These are phyloP conservation scores for Lolium multiflorum DNA, from an alignment of 176 grass and related monocot species.

Conservation along the genomic window DNA sequence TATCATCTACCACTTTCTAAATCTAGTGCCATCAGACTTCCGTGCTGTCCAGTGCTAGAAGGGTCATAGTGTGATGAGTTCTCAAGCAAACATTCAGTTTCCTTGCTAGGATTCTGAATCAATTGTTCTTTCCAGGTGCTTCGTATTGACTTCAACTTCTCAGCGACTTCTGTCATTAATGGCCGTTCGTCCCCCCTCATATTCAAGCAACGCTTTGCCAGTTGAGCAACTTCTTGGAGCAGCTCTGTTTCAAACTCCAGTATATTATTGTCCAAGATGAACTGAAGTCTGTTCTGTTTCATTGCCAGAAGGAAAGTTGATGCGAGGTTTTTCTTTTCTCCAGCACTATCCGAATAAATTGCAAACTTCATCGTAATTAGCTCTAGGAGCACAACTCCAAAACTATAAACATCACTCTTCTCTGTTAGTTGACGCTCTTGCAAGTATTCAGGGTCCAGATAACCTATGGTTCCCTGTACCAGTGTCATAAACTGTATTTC, in stretches of 20 bases:
- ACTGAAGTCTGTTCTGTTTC: conserved; percentile 38
- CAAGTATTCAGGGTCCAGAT: conserved; percentile 50
- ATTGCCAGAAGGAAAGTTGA: conserved; percentile 42
- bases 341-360: conserved; percentile 36
- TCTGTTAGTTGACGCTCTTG: conserved; percentile 46
- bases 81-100: conserved; percentile 43
- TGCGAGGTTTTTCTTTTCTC: conserved; percentile 43
- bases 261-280: conserved; percentile 46
- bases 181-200: conserved; percentile 40
- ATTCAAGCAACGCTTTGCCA: conserved; percentile 40
- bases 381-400: conserved; percentile 50
- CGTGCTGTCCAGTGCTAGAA: conserved; percentile 33
- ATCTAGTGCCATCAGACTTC: conserved; percentile 41
- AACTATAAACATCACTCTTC: conserved; percentile 56
- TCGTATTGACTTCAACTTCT: conserved; percentile 40
- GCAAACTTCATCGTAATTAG: conserved; percentile 43
- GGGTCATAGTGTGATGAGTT: conserved; percentile 23
- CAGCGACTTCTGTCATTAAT: conserved; percentile 47
- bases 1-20: conserved; percentile 34
- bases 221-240: conserved; percentile 36
- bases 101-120: conserved; percentile 26
- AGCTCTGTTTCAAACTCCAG: background rate
- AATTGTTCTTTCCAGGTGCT: conserved; percentile 37
- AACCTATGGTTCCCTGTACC: conserved; percentile 50
- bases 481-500: conserved; percentile 45